Conservation (phyloP, 1,284 basidiomycete genomes). For the Boletellus dicymbophilus region DNA sequence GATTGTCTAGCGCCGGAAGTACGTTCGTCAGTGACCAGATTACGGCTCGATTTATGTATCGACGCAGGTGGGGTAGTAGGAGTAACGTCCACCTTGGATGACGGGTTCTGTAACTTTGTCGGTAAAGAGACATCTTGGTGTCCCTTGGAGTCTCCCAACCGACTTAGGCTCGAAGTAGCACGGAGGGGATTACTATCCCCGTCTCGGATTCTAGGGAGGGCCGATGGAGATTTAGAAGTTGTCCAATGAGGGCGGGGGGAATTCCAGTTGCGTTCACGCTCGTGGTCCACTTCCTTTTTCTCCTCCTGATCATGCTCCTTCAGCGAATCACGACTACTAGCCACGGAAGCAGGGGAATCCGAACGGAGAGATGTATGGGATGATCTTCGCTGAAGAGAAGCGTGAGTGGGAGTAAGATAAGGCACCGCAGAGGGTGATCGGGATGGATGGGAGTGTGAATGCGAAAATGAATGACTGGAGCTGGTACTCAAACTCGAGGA, state of each 20-base stretch:
- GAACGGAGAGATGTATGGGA: slow-evolving; percentile 37
- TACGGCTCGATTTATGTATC: slow-evolving; percentile 6
- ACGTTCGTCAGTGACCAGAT: slow-evolving; percentile 2
- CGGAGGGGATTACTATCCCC: slow-evolving; percentile 17
- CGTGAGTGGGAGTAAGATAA: slow-evolving; percentile 32
- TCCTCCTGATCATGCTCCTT: slow-evolving; percentile 38
- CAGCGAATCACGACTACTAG: slow-evolving; percentile 35
- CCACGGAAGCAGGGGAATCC: slow-evolving; percentile 43
- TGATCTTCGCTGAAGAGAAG: slow-evolving; percentile 32
- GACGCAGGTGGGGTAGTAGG: slow-evolving; percentile 1
- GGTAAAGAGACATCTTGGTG: slow-evolving; percentile 9
- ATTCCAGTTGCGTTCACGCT: slow-evolving; percentile 60
- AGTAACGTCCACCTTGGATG: slow-evolving; percentile 1
- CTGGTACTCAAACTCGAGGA: slow-evolving; percentile 34
- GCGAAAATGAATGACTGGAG: slow-evolving; percentile 36
- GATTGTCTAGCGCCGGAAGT: background rate
- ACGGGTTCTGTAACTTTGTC: slow-evolving; percentile 1
- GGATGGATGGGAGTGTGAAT: slow-evolving; percentile 33
- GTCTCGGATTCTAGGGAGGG: slow-evolving; percentile 4
- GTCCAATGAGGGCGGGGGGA: slow-evolving; percentile 55
- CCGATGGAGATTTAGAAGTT: slow-evolving; percentile 20
- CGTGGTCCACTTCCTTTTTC: slow-evolving; percentile 40
- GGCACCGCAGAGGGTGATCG: slow-evolving; percentile 38
- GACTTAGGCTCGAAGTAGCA: slow-evolving; percentile 18
- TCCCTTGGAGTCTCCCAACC: slow-evolving; percentile 10